These are phyloP conservation scores for Penicillium sp. DNA, from an alignment of 2,329 filamentous ascomycete genomes.

Conservation along the genomic window DNA sequence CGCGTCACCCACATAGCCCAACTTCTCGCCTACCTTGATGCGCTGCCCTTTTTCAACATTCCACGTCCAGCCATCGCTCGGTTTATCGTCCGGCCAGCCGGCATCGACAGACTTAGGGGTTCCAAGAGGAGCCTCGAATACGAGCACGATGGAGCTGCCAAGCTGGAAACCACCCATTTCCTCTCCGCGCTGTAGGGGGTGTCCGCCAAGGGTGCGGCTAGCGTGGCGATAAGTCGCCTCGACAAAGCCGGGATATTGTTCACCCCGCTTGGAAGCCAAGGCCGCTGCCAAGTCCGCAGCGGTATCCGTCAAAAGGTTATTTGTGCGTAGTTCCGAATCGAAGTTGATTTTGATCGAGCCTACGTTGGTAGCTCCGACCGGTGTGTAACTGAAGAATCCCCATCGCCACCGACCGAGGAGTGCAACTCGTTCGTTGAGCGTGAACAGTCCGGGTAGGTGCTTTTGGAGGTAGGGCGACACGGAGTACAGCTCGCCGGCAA, in stretches of 20 bases:
- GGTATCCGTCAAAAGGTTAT: slow-evolving; percentile 89
- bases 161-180: slow-evolving; percentile 99
- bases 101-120: slow-evolving; percentile 59
- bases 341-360: slow-evolving; percentile 97
- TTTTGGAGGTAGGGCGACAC: slow-evolving; percentile 94
- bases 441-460: slow-evolving; percentile 90
- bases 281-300: slow-evolving; percentile 84
- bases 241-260: slow-evolving; percentile 85
- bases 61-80: slow-evolving; percentile 79
- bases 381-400: slow-evolving; percentile 95
- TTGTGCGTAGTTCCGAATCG: slow-evolving; percentile 88
- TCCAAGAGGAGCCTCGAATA: slow-evolving; percentile 88
- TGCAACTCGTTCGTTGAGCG: slow-evolving; percentile 92
- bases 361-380: slow-evolving; percentile 96
- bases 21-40: slow-evolving; percentile 83
- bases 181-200: slow-evolving; percentile 82
- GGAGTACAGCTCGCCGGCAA: slow-evolving; percentile 92
- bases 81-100: slow-evolving; percentile 58
- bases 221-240: slow-evolving; percentile 86
- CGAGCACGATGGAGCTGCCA: slow-evolving; percentile 89
- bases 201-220: slow-evolving; percentile 75
- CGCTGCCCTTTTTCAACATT: slow-evolving; percentile 81
- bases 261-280: slow-evolving; percentile 71
- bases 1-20: slow-evolving; percentile 66
- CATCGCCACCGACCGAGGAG: slow-evolving; percentile 92